Evolutionary conservation across 2,329 filamentous ascomycete species (phyloP), one percentile per base, ranked within the genome.

Genomic region (Xylaria sp.): DNA sequence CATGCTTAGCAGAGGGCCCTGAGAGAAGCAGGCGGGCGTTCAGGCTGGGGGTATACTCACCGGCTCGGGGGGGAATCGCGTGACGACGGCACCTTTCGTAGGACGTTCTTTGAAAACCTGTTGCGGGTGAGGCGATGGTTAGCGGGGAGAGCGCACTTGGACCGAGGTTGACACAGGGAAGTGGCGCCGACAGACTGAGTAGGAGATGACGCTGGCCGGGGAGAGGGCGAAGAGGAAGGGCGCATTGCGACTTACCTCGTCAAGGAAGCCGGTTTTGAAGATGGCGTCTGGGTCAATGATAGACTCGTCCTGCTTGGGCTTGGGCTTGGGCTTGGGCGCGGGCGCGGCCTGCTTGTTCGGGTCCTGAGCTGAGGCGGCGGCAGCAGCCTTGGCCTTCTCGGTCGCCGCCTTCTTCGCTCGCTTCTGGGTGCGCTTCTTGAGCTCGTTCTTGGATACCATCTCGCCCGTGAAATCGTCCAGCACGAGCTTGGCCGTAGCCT

Each of bases 31-130:
- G 34, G 10, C 34, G 34, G 41, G 13, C 41, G 41, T 13, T 13
- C 15, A 8, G 3, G 41, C 15, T 37, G 15, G 23, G 13, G 66
- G 18, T 18, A 25, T 55, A 37, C 64, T 62, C 41, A 72, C 68
- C 57, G 96, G 96, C 82, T 95, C 92, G 23, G 92, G 92, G 1
- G 92, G 92, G 78, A 95, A 94, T 74, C 92, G 89, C 3, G 92
- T 94, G 58, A 91, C 81, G 23, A 91, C 89, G 15, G 84, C 13
- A 46, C 41, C 41, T 46, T 46, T 46, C 41, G 82, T 73, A 58
- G 90, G 90, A 58, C 89, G 86, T 80, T 91, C 88, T 70, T 90
- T 87, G 82, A 90, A 93, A 37, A 74, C 71, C 70, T 71, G 39
- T 55, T 10, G 25, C 56, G 23, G 39, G 32, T 8, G 44, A 57